phyloP scores from a whole-genome alignment of 202 grass and related monocot species.

The Setaria italica region DNA sequence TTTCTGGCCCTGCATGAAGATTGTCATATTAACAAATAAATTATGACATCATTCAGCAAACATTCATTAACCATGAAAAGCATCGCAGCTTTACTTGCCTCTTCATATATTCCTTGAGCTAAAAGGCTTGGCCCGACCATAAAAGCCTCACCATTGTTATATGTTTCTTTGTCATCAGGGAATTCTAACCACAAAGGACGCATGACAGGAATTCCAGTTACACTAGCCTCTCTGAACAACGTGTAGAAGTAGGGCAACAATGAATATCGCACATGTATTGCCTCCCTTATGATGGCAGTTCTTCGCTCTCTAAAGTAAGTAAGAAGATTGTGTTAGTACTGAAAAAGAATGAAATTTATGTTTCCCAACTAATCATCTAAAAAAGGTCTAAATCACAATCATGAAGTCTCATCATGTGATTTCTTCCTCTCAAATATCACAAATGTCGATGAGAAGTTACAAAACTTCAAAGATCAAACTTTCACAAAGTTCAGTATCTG shows the following conservation, averaged over 20 bases:
- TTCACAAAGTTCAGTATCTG: conserved; percentile 33
- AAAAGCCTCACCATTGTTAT: conserved; percentile 89
- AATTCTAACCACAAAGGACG: conserved; percentile 96
- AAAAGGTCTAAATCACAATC: not conserved
- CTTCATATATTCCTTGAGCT: conserved; percentile 87
- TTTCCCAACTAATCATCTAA: conserved; percentile 22
- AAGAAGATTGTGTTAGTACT: conserved; percentile 40
- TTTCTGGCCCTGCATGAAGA: conserved; percentile 66
- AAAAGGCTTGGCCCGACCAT: conserved; percentile 82
- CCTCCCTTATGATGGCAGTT: conserved; percentile 87
- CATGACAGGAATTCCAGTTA: conserved; percentile 88
- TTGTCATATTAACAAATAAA: conserved; percentile 31
- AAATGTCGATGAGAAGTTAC: not conserved
- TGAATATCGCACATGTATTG: conserved; percentile 85
- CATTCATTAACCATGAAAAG: conserved; percentile 28
- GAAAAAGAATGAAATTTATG: conserved; percentile 7
- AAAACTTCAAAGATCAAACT: conserved; percentile 30
- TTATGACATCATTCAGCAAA: not conserved
- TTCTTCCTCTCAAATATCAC: conserved; percentile 10
- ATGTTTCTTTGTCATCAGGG: conserved; percentile 91
- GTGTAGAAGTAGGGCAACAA: conserved; percentile 95
- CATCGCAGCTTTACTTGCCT: conserved; percentile 48
- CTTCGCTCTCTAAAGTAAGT: conserved; percentile 70
- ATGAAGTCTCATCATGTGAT: conserved; percentile 3
- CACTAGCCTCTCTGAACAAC: conserved; percentile 90